Conservation (phyloP, 2,329 filamentous ascomycete genomes). For the Chrysoporthe puriensis region DNA sequence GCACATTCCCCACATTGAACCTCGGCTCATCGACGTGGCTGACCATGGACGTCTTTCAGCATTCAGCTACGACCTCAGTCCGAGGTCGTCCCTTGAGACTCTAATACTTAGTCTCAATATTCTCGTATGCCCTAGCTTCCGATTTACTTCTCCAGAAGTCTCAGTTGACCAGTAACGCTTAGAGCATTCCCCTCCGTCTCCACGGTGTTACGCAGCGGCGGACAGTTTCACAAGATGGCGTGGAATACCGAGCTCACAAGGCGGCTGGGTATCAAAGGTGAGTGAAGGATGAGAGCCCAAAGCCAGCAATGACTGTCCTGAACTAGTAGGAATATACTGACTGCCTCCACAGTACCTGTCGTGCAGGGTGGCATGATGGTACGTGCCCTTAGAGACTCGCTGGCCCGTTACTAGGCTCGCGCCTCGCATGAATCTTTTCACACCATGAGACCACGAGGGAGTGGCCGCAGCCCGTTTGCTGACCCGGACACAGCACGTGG, state of each 20-base stretch:
- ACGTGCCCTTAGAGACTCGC: conserved; percentile 31
- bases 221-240: conserved; percentile 24
- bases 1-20: conserved; percentile 23
- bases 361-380: conserved; percentile 79
- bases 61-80: background rate
- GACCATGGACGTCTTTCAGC: conserved; percentile 13
- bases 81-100: background rate
- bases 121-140: conserved; percentile 2
- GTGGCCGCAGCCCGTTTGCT: background rate
- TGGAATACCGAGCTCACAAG: conserved; percentile 30
- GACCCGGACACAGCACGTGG: conserved; percentile 65
- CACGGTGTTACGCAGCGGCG: background rate
- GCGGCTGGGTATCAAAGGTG: conserved; percentile 27
- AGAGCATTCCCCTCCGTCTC: background rate
- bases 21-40: conserved; percentile 23
- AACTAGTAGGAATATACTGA: conserved; percentile 31
- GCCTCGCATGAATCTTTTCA: background rate
- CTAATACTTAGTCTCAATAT: background rate
- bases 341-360: conserved; percentile 64
- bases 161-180: no score
- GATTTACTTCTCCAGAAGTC: background rate
- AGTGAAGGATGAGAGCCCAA: background rate
- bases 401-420: background rate
- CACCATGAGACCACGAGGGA: background rate
- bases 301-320: background rate